These are phyloP conservation scores for Hyaloscypha bicolor DNA, from an alignment of 495 filamentous ascomycete species.

Conservation along the genomic window DNA sequence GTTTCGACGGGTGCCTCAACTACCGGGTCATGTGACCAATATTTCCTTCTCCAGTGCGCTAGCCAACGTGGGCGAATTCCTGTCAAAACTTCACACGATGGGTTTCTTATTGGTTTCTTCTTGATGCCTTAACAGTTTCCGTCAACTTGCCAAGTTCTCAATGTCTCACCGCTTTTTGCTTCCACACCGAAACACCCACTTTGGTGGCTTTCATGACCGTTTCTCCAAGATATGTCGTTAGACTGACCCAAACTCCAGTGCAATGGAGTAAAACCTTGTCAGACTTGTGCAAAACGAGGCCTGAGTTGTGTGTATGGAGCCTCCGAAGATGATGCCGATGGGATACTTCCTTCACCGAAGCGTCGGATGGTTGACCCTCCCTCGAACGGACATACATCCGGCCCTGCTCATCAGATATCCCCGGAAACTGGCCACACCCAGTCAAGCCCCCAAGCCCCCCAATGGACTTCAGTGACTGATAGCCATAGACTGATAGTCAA, in stretches of 20 bases:
- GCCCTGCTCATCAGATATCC: conserved; percentile 1
- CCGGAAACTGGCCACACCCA: conserved; percentile 1
- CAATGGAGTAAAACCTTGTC: conserved; percentile 71
- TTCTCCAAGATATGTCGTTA: neutral
- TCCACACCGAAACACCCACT: neutral
- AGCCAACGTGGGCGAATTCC: neutral
- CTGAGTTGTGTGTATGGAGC: conserved; percentile 55
- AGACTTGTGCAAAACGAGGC: conserved; percentile 63
- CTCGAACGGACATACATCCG: neutral
- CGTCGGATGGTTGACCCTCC: conserved; percentile 34
- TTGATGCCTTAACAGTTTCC: neutral
- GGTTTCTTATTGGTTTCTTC: neutral
- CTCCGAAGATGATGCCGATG: conserved; percentile 28
- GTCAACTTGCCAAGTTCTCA: neutral
- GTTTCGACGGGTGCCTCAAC: neutral
- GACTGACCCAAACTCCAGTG: conserved; percentile 45
- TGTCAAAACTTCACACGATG: neutral
- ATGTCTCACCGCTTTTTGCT: neutral
- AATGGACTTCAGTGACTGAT: neutral
- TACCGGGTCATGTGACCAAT: neutral
- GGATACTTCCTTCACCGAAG: conserved; percentile 45
- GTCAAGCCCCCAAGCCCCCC: neutral
- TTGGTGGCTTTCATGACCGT: neutral
- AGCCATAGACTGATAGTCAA: neutral
- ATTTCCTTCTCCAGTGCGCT: neutral